phyloP scores from a whole-genome alignment of 257 asterid species.

The Solanum chmielewskii region DNA sequence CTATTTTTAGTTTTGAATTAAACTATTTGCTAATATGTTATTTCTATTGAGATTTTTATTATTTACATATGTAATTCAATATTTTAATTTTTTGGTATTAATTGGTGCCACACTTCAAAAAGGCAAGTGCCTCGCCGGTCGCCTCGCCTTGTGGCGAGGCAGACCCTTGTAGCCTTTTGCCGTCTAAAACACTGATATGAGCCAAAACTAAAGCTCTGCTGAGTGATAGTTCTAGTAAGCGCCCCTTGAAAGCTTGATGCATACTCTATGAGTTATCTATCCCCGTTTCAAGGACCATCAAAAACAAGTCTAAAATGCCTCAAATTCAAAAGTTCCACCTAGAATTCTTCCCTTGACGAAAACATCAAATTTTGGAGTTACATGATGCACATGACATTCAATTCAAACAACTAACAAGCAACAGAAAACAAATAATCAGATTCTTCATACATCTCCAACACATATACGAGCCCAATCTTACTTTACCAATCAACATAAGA shows the following conservation, averaged over 20 bases:
- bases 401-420: background rate
- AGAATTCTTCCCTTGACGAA: background rate
- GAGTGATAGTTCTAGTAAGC: background rate
- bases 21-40: too few relatives aligned
- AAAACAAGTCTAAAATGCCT: background rate
- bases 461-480: background rate
- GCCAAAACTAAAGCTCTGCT: background rate
- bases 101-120: too few relatives aligned
- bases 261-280: background rate
- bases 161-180: too few relatives aligned
- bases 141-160: too few relatives aligned
- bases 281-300: background rate
- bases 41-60: too few relatives aligned
- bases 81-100: too few relatives aligned
- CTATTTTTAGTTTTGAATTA: too few relatives aligned
- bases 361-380: background rate
- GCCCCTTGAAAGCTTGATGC: background rate
- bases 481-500: background rate
- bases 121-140: too few relatives aligned
- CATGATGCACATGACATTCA: background rate
- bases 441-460: background rate
- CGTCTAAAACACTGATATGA: too few relatives aligned
- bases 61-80: too few relatives aligned
- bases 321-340: background rate
- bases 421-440: background rate